Base-by-base conservation (phyloP, 495 filamentous ascomycete species). In the Rostrohypoxylon terebratum region DNA sequence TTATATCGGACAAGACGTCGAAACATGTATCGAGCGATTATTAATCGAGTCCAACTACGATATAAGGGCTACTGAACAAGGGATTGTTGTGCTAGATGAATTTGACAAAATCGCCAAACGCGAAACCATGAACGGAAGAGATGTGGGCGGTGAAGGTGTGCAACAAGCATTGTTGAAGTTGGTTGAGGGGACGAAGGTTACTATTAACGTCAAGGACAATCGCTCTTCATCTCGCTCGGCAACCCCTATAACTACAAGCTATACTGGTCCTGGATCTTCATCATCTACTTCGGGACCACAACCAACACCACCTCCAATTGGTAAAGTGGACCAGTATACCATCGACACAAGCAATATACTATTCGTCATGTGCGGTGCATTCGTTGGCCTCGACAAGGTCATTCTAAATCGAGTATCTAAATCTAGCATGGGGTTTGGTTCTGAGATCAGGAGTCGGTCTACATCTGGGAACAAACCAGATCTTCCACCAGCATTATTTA, bases 161-260 rank as follows among this genome's bases (percentile, higher is more conserved):
- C 96, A 99, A 78, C 96, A 99, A 82, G 94, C 96, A 23, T 86
- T 99, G 2, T 78, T 99, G 16, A 98, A 98, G 81, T 93, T 99
- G 28, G 92, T 99, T 31, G 96, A 99, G 81, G 96, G 96, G 11
- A 98, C 96, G 0, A 98, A 94, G 9, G 83, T 99, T 7, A 94
- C 95, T 21, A 84, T 95, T 11, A 93, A 92, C 72, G 91, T 93
- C 14, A 98, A 98, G 77, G 88, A 92, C 54, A 92, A 96, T 79
- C 79, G 90, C 73, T 81, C 85, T 3, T 77, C 79, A 23, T 74
- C 71, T 34, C 85, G 90, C 13, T 77, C 83, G 33, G 81, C 81
- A 7, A 83, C 81, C 36, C 77, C 77, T 25, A 78, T 81, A 25
- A 79, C 80, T 21, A 78, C 72, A 51, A 79, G 75, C 42, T 81